phyloP scores from a whole-genome alignment of 1,284 basidiomycete species.

The Pholiota adiposa region DNA sequence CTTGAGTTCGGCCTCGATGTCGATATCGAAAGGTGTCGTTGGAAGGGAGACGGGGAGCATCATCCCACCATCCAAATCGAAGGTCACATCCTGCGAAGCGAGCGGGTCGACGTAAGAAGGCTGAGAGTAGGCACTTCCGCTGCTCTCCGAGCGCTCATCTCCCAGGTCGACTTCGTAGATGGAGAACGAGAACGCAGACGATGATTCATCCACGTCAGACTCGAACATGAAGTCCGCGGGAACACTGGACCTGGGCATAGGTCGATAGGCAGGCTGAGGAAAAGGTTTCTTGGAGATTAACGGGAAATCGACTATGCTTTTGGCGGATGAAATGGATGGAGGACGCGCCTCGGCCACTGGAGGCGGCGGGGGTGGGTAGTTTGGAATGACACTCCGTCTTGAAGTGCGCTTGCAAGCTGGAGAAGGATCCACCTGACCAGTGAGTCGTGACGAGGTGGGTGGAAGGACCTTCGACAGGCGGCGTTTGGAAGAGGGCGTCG shows the following conservation, averaged over 20 bases:
- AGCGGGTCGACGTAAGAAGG: conserved; percentile 32
- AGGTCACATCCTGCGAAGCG: conserved; percentile 33
- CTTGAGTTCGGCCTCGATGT: conserved; percentile 40
- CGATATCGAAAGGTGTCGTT: conserved; percentile 41
- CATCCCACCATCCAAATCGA: conserved; percentile 38
- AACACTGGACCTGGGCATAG: conserved; percentile 43
- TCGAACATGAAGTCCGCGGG: conserved; percentile 40
- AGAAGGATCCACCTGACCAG: conserved; percentile 27
- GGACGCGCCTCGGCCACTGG: conserved; percentile 22
- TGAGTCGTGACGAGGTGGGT: conserved; percentile 17
- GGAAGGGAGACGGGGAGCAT: conserved; percentile 43
- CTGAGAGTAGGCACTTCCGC: conserved; percentile 28
- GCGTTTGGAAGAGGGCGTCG: conserved; percentile 12
- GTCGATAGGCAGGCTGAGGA: conserved; percentile 28
- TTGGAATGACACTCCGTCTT: conserved; percentile 30
- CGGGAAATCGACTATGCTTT: conserved; percentile 13
- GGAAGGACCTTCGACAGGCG: conserved; percentile 18
- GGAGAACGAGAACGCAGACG: conserved; percentile 36
- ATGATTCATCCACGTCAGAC: conserved; percentile 27
- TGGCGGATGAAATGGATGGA: conserved; percentile 16
- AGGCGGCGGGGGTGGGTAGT: conserved; percentile 40
- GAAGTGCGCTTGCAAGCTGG: conserved; percentile 25
- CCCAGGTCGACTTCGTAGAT: conserved; percentile 33
- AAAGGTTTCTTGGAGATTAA: conserved; percentile 14
- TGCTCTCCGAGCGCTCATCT: conserved; percentile 15